phyloP scores from a whole-genome alignment of 176 grass and related monocot species.

The Pontederia crassipes region DNA sequence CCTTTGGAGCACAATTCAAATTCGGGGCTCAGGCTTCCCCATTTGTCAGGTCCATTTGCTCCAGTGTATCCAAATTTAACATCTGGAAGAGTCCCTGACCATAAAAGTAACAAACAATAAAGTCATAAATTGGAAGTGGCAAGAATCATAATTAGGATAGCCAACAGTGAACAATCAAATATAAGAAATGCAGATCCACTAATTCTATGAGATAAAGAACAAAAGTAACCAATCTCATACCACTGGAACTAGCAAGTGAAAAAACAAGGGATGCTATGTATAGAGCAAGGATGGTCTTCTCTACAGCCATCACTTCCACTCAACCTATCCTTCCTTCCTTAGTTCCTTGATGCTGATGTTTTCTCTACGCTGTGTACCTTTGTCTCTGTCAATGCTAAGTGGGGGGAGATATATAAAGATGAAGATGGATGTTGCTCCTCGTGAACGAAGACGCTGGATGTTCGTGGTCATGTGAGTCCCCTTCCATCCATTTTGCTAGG shows the following conservation, averaged over 20 bases:
- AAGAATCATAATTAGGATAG: no score
- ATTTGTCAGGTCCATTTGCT: slow-evolving; percentile 31
- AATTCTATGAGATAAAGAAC: no score
- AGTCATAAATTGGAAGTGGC: no score
- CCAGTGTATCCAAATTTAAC: slow-evolving; percentile 2
- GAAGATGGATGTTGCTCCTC: no score
- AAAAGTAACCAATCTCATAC: background rate
- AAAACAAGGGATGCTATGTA: slow-evolving; percentile 11
- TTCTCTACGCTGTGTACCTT: no score
- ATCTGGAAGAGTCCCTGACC: slow-evolving; percentile 4
- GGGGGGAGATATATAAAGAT: no score
- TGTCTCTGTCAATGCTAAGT: no score
- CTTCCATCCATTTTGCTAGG: no score
- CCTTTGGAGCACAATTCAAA: slow-evolving; percentile 40
- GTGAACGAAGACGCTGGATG: no score
- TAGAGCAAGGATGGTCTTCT: slow-evolving; percentile 15
- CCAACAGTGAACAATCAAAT: background rate
- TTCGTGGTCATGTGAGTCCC: no score
- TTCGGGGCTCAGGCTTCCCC: slow-evolving; percentile 38
- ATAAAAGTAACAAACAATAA: background rate
- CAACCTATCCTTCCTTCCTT: no score
- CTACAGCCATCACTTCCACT: slow-evolving; percentile 6
- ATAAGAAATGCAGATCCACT: background rate
- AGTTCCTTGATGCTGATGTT: no score
- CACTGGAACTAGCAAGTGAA: background rate